Evolutionary conservation across 495 filamentous ascomycete species (phyloP).

Genomic region (Penicillium verhagenii): DNA sequence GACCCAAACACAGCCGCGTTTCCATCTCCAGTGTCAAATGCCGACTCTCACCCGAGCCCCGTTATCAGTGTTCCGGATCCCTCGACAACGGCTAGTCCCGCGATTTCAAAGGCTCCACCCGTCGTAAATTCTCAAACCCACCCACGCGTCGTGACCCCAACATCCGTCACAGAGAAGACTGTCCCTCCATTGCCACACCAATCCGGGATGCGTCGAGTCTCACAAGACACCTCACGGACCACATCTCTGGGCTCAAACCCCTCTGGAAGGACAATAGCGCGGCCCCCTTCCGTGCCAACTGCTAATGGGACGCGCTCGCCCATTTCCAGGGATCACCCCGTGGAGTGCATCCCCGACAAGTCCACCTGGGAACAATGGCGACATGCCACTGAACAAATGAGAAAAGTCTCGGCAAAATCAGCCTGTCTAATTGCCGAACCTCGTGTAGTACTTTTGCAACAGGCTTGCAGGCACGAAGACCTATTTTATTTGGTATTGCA

Average conservation of each 20-base stretch:
- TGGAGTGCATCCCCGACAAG: background rate
- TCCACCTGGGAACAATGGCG: slow-evolving; percentile 14
- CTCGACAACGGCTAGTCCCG: background rate
- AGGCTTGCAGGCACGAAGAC: slow-evolving; percentile 58
- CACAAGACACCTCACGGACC: background rate
- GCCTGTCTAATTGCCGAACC: slow-evolving; percentile 20
- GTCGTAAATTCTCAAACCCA: background rate
- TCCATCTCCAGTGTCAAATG: slow-evolving; percentile 20
- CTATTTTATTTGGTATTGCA: slow-evolving; percentile 65
- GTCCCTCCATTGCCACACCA: background rate
- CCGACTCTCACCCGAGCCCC: slow-evolving; percentile 16
- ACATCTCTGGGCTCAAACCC: background rate
- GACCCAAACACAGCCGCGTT: slow-evolving; percentile 8
- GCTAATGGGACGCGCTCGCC: background rate
- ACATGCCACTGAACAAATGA: background rate
- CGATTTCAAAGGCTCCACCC: background rate
- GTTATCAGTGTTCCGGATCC: background rate
- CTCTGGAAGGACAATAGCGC: background rate
- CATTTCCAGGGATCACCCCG: background rate
- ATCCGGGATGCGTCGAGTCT: background rate
- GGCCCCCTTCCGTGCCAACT: background rate
- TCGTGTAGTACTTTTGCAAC: slow-evolving; percentile 52
- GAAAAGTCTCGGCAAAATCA: background rate
- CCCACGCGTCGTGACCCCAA: background rate
- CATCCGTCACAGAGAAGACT: background rate